phyloP scores from a whole-genome alignment of 2,329 filamentous ascomycete genomes.

The Phialophora chinensis region DNA sequence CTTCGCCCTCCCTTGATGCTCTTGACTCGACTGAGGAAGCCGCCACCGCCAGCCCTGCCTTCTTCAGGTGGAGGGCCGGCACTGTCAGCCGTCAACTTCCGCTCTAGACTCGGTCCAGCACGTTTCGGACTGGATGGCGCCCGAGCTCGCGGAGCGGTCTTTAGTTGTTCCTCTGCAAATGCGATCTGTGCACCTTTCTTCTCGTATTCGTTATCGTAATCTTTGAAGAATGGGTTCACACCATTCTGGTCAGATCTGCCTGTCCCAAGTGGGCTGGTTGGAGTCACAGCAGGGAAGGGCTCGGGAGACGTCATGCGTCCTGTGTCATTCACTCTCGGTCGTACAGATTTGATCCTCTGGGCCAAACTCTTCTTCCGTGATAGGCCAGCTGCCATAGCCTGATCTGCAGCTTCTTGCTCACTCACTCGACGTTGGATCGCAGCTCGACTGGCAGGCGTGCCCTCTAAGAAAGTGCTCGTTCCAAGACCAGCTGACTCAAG shows the following conservation, averaged over 20 bases:
- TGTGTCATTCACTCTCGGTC: slow-evolving; percentile 66
- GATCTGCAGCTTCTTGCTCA: slow-evolving; percentile 64
- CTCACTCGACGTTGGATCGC: slow-evolving; percentile 78
- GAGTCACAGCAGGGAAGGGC: slow-evolving; percentile 33
- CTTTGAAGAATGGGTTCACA: slow-evolving; percentile 80
- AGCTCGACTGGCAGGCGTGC: slow-evolving; percentile 81
- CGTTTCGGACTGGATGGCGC: slow-evolving; percentile 67
- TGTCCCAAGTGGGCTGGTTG: slow-evolving; percentile 43
- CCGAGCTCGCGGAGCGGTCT: slow-evolving; percentile 46
- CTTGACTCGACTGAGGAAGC: slow-evolving; percentile 80
- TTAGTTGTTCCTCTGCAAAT: slow-evolving; percentile 54
- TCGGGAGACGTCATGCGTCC: slow-evolving; percentile 67
- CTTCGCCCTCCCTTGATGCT: slow-evolving; percentile 74
- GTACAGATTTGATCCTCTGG: slow-evolving; percentile 78
- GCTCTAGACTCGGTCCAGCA: slow-evolving; percentile 60
- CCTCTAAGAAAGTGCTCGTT: slow-evolving; percentile 94
- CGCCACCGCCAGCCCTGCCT: slow-evolving; percentile 58
- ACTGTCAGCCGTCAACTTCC: slow-evolving; percentile 67
- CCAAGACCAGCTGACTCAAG: slow-evolving; percentile 83
- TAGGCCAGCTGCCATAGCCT: slow-evolving; percentile 61
- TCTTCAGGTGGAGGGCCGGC: slow-evolving; percentile 46
- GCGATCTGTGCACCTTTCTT: slow-evolving; percentile 66
- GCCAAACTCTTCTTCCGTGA: slow-evolving; percentile 93
- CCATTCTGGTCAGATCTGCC: slow-evolving; percentile 52
- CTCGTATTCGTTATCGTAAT: slow-evolving; percentile 73